Conservation (phyloP, 805 yeast species). For the Myxozyma geophila region DNA sequence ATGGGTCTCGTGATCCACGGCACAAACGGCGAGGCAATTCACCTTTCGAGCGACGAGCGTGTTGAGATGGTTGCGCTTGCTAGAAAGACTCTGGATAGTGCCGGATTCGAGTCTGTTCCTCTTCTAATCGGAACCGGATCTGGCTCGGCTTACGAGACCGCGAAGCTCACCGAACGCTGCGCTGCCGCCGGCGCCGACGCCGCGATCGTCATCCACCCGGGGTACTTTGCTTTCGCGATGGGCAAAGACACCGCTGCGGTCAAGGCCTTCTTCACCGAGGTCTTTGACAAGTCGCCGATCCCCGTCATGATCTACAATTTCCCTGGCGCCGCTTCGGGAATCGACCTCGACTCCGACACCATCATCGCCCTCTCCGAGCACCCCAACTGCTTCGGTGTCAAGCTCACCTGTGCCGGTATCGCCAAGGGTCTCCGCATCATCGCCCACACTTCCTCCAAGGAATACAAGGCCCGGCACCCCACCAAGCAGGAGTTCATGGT, state of each 20-base stretch:
- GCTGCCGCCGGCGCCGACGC: slow-evolving; percentile 44
- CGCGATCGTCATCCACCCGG: slow-evolving; percentile 50
- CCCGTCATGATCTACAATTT: slow-evolving; percentile 55
- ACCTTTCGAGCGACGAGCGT: slow-evolving; percentile 55
- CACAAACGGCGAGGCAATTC: slow-evolving; percentile 48
- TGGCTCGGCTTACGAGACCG: slow-evolving; percentile 53
- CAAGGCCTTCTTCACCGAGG: slow-evolving; percentile 50
- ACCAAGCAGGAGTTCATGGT: slow-evolving; percentile 48
- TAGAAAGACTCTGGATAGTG: slow-evolving; percentile 44
- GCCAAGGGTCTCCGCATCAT: slow-evolving; percentile 56
- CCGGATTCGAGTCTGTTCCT: slow-evolving; percentile 48
- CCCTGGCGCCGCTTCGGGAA: slow-evolving; percentile 55
- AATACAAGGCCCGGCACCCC: slow-evolving; percentile 40
- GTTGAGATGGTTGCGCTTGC: slow-evolving; percentile 41
- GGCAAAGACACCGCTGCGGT: slow-evolving; percentile 52
- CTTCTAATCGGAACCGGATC: slow-evolving; percentile 57
- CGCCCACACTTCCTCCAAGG: slow-evolving; percentile 47
- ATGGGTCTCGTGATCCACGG: slow-evolving; percentile 38
- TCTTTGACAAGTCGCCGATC: slow-evolving; percentile 51
- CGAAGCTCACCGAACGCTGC: slow-evolving; percentile 42
- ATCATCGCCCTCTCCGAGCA: slow-evolving; percentile 50
- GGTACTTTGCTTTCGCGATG: slow-evolving; percentile 54
- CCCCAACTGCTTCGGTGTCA: slow-evolving; percentile 49
- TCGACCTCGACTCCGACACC: slow-evolving; percentile 48
- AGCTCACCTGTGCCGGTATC: slow-evolving; percentile 49